phyloP scores from a whole-genome alignment of 2,329 filamentous ascomycete genomes.

The Botrytis cinerea region DNA sequence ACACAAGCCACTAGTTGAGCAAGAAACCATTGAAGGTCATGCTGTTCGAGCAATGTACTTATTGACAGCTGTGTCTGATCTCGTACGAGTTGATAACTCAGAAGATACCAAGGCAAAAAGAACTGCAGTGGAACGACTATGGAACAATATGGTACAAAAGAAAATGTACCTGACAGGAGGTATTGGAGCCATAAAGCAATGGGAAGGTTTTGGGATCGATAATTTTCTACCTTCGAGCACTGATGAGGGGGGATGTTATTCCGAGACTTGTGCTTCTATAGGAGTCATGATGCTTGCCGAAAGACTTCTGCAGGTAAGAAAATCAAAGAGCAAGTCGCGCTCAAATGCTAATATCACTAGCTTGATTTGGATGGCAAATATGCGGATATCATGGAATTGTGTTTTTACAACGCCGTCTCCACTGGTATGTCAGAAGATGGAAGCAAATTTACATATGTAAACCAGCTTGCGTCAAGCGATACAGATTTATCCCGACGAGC shows the following conservation, averaged over 20 bases:
- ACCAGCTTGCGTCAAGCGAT: constrained; percentile 59
- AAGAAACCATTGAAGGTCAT: constrained; percentile 58
- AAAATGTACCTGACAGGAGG: constrained; percentile 66
- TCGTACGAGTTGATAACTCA: constrained; percentile 46
- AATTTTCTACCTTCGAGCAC: constrained; percentile 60
- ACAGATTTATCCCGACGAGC: constrained; percentile 51
- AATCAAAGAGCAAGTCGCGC: background rate
- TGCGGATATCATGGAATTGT: constrained; percentile 61
- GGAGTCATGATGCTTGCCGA: constrained; percentile 63
- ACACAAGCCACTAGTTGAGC: constrained; percentile 55
- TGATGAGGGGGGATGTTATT: constrained; percentile 63
- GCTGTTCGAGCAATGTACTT: constrained; percentile 63
- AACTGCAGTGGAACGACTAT: constrained; percentile 51
- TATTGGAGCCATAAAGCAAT: constrained; percentile 58
- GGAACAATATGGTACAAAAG: constrained; percentile 60
- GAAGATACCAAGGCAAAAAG: constrained; percentile 16
- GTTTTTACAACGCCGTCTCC: constrained; percentile 61
- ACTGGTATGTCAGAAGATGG: constrained; percentile 59
- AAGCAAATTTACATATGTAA: constrained; percentile 61
- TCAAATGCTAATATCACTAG: constrained; percentile 27
- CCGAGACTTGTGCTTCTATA: constrained; percentile 62
- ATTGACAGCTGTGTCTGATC: constrained; percentile 58
- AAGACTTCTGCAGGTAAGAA: constrained; percentile 51
- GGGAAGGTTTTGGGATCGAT: constrained; percentile 61
- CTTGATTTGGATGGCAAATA: constrained; percentile 55